Evolutionary conservation across 2,329 filamentous ascomycete genomes (phyloP).

Genomic region (Xylaria sp.): DNA sequence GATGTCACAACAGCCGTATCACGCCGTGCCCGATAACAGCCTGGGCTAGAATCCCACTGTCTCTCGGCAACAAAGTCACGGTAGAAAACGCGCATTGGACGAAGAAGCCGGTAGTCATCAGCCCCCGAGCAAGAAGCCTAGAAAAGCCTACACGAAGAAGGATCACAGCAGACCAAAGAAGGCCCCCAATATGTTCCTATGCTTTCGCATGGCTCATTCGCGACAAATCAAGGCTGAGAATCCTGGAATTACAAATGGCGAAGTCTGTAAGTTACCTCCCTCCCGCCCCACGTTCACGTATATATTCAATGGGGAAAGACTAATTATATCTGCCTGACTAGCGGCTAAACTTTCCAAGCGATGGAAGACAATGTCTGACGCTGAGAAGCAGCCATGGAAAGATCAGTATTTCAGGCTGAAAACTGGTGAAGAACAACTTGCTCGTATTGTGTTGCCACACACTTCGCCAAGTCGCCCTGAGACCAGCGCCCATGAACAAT

Average conservation of each 20-base stretch:
- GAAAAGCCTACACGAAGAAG: neutral
- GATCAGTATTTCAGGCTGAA: neutral
- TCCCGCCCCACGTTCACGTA: neutral
- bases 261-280: neutral
- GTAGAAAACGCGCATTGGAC: neutral
- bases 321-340: neutral
- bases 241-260: neutral
- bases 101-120: neutral
- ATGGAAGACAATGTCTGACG: neutral
- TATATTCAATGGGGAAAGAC: neutral
- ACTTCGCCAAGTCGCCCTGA: neutral
- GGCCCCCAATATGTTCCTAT: neutral
- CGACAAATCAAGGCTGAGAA: neutral
- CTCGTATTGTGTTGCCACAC: neutral
- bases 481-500: too few relatives aligned
- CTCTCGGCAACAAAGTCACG: neutral
- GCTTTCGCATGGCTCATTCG: neutral
- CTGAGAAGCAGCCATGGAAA: neutral
- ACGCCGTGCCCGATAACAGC: neutral
- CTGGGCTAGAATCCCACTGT: constrained; percentile 2
- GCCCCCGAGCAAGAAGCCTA: neutral
- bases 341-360: neutral
- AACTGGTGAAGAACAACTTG: neutral
- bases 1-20: neutral
- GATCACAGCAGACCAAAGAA: neutral